These are phyloP conservation scores for Adansonia gregorii DNA, from an alignment of 441 rosid genomes.

Conservation along the genomic window DNA sequence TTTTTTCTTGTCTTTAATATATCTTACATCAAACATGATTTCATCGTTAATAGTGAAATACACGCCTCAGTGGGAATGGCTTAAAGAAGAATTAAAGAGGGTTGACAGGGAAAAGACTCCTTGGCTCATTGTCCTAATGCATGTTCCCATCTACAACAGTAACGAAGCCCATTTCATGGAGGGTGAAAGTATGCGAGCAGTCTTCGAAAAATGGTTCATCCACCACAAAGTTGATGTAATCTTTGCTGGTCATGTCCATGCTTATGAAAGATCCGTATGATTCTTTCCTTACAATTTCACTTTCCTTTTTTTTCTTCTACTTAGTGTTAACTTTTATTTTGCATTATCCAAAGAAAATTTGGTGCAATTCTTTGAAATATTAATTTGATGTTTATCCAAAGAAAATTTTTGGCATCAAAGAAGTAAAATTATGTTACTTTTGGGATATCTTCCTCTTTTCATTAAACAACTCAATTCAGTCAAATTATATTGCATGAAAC, in stretches of 20 bases:
- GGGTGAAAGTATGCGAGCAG: conserved; percentile 77
- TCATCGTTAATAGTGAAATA: conserved; percentile 58
- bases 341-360: background rate
- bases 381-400: conserved; percentile 4
- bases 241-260: conserved; percentile 83
- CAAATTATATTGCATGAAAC: background rate
- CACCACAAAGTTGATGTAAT: conserved; percentile 58
- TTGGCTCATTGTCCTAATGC: conserved; percentile 82
- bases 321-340: background rate
- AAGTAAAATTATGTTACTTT: background rate
- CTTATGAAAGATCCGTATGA: conserved; percentile 78
- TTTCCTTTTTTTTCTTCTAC: background rate
- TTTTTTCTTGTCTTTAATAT: background rate
- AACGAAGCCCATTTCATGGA: conserved; percentile 77
- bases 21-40: conserved; percentile 24
- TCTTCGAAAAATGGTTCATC: conserved; percentile 67
- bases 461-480: background rate
- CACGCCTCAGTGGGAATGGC: conserved; percentile 70
- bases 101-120: conserved; percentile 75
- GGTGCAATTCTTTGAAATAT: background rate
- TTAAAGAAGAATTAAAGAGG: conserved; percentile 53
- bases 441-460: background rate
- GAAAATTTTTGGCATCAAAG: background rate
- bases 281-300: conserved; percentile 25
- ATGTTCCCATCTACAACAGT: conserved; percentile 61